Evolutionary conservation across 306 rosid genomes (phyloP).

Genomic region (Citrullus amarus): DNA sequence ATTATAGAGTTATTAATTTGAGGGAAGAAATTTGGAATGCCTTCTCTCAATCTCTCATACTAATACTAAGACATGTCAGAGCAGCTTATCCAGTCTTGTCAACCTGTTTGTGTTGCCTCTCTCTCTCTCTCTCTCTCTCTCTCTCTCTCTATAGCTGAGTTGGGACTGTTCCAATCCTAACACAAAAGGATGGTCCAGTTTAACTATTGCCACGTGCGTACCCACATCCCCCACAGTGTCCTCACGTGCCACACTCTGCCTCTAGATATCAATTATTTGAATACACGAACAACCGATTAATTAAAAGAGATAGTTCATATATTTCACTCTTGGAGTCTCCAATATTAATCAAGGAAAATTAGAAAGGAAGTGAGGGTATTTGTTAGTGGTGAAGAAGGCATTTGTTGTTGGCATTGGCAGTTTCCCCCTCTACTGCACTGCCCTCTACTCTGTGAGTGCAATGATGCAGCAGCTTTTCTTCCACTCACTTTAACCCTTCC

Average conservation of each 20-base stretch:
- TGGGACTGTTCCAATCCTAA: neutral
- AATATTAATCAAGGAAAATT: no score
- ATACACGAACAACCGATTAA: no score
- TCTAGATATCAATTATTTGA: no score
- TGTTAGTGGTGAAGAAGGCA: no score
- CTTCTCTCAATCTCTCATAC: neutral
- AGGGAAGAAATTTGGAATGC: neutral
- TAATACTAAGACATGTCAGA: neutral
- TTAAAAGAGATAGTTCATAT: no score
- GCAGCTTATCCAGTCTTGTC: conserved; percentile 12
- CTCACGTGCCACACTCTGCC: conserved; percentile 13
- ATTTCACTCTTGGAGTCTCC: no score
- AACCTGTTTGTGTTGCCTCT: neutral
- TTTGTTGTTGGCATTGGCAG: no score
- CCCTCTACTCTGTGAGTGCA: no score
- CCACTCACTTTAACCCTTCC: conserved; percentile 8
- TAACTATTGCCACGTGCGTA: conserved; percentile 23
- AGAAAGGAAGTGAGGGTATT: no score
- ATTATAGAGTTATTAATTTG: neutral
- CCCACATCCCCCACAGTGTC: neutral
- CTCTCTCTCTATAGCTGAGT: neutral
- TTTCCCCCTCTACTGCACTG: no score
- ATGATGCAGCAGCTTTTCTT: conserved; percentile 7
- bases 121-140: neutral
- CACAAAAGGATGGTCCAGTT: neutral